Percentiles rank a stretch among this genome's conserved stretches.
Evolutionary conservation across 2,329 filamentous ascomycete species (phyloP).

Genomic region (Claviceps africana): DNA sequence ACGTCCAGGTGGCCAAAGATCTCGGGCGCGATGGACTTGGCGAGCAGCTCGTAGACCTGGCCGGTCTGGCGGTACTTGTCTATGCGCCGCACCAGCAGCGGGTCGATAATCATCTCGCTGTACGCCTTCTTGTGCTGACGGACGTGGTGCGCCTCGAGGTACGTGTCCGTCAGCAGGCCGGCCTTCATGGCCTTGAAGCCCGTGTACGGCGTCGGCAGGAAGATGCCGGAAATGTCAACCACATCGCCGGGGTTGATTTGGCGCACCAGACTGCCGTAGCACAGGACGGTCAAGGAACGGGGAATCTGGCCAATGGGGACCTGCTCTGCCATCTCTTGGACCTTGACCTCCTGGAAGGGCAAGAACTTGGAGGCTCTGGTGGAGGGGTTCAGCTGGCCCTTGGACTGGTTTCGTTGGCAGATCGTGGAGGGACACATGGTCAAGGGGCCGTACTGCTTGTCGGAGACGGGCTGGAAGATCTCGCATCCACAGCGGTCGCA

Average conservation of each 20-base stretch:
- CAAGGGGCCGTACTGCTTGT: conserved; percentile 81
- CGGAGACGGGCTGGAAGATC: conserved; percentile 89
- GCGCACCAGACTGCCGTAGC: conserved; percentile 73
- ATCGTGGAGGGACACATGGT: conserved; percentile 79
- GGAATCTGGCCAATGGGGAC: conserved; percentile 97
- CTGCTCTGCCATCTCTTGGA: conserved; percentile 98
- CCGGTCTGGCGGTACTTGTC: conserved; percentile 73
- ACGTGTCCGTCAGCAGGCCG: conserved; percentile 92
- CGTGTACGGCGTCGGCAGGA: conserved; percentile 95
- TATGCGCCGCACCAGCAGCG: conserved; percentile 66
- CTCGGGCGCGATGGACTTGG: conserved; percentile 91
- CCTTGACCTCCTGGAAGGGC: conserved; percentile 96
- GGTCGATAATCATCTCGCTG: conserved; percentile 76
- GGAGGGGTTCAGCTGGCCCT: conserved; percentile 84
- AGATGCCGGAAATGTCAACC: conserved; percentile 87
- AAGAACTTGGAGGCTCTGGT: conserved; percentile 95
- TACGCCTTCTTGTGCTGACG: conserved; percentile 98
- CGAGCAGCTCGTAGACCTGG: conserved; percentile 89
- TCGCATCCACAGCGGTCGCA: conserved; percentile 94
- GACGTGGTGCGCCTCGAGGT: conserved; percentile 86
- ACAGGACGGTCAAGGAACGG: conserved; percentile 75
- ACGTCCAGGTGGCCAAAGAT: conserved; percentile 95
- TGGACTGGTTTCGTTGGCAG: conserved; percentile 79
- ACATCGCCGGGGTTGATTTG: conserved; percentile 88
- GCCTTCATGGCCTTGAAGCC: conserved; percentile 95